phyloP scores from a whole-genome alignment of 768 basidiomycete genomes.

The Candolleomyces efflorescens region DNA sequence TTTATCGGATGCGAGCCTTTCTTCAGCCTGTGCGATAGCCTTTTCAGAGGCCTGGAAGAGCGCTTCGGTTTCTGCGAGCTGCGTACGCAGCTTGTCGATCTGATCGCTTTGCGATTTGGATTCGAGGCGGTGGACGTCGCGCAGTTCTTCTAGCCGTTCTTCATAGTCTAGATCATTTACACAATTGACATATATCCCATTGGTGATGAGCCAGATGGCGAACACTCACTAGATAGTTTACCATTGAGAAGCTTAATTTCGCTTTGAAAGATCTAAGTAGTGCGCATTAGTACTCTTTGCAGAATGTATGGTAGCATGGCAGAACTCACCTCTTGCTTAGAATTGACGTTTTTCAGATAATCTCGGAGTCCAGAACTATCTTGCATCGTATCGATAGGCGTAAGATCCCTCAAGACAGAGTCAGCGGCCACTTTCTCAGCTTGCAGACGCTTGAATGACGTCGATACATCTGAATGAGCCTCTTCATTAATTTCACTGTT shows the following conservation, averaged over 20 bases:
- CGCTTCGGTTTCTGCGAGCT: slow-evolving; percentile 67
- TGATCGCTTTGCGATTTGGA: slow-evolving; percentile 73
- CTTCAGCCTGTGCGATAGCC: slow-evolving; percentile 44
- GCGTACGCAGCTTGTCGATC: slow-evolving; percentile 63
- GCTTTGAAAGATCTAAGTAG: slow-evolving; percentile 57
- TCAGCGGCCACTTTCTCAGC: slow-evolving; percentile 70
- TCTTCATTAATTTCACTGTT: not conserved
- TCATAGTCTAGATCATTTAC: slow-evolving; percentile 63
- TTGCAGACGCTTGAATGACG: slow-evolving; percentile 72
- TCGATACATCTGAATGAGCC: slow-evolving; percentile 57
- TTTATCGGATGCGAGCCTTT: slow-evolving; percentile 44
- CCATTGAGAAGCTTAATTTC: slow-evolving; percentile 74
- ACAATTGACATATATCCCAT: not conserved
- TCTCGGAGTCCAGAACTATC: slow-evolving; percentile 68
- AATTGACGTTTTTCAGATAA: slow-evolving; percentile 60
- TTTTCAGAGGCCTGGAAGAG: slow-evolving; percentile 57
- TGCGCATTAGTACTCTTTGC: not conserved
- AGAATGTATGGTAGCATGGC: not conserved
- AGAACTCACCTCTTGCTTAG: slow-evolving; percentile 63
- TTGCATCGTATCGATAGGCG: slow-evolving; percentile 61
- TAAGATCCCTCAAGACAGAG: slow-evolving; percentile 60
- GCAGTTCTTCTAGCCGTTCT: slow-evolving; percentile 77
- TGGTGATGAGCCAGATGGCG: not conserved
- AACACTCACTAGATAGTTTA: slow-evolving; percentile 65
- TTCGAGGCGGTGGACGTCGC: slow-evolving; percentile 79